Evolutionary conservation across 2,329 filamentous ascomycete genomes (phyloP).

Genomic region (Diaporthe eres): DNA sequence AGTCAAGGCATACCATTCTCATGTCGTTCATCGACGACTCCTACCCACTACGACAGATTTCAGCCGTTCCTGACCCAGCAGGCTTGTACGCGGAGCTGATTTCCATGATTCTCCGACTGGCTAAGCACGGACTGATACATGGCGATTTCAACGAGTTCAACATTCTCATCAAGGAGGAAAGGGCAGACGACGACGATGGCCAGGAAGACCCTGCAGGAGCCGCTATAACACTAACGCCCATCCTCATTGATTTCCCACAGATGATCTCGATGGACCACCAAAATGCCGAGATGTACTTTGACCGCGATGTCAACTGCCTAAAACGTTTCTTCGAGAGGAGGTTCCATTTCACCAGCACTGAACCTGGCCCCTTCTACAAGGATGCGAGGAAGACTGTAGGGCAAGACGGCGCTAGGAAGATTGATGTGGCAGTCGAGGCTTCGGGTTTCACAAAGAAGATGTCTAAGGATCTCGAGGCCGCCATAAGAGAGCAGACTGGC

Average conservation of each 20-base stretch:
- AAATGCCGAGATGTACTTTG: constrained; percentile 98
- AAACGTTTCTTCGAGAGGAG: constrained; percentile 93
- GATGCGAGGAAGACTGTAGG: constrained; percentile 83
- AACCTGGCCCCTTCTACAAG: constrained; percentile 86
- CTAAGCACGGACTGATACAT: constrained; percentile 91
- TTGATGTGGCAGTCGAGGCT: constrained; percentile 91
- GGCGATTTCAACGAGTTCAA: constrained; percentile 99
- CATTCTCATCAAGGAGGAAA: constrained; percentile 88
- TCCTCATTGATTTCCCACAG: constrained; percentile 97
- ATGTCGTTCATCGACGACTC: constrained; percentile 97
- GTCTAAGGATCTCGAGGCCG: constrained; percentile 91
- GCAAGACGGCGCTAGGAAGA: constrained; percentile 74
- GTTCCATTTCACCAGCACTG: constrained; percentile 88
- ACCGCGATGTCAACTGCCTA: constrained; percentile 94
- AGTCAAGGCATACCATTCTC: constrained; percentile 95
- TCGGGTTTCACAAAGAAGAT: constrained; percentile 98
- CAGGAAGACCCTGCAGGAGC: constrained; percentile 47
- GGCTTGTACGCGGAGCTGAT: constrained; percentile 94
- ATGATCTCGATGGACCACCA: constrained; percentile 96
- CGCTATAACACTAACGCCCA: constrained; percentile 74
- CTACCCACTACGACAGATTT: constrained; percentile 91
- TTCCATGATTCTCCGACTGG: constrained; percentile 85
- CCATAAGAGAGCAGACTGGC: constrained; percentile 84
- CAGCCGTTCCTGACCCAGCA: constrained; percentile 85
- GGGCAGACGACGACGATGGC: constrained; percentile 51